These are phyloP conservation scores for Phytophthora pluvialis DNA, from an alignment of 352 stramenopile species.

Conservation along the genomic window DNA sequence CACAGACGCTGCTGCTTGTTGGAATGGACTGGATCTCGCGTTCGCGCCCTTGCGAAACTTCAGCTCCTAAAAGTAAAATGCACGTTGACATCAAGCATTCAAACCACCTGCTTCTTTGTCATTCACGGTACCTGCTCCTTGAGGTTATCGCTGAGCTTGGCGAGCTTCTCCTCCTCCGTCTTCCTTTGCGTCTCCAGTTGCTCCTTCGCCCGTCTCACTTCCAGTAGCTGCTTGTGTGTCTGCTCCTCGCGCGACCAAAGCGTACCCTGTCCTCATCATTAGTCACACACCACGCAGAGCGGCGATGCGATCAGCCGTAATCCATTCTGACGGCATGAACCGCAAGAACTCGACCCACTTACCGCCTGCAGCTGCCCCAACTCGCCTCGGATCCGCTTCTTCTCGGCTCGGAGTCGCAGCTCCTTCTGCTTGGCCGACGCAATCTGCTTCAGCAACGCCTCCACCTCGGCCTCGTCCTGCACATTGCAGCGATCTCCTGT, in stretches of 20 bases:
- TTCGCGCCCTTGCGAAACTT: constrained; percentile 31
- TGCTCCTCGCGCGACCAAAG: constrained; percentile 59
- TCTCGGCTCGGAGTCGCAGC: constrained; percentile 68
- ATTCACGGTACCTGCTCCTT: constrained; percentile 29
- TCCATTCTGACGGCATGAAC: background rate
- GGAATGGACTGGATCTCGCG: constrained; percentile 28
- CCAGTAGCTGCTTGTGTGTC: constrained; percentile 50
- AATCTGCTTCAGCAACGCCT: constrained; percentile 63
- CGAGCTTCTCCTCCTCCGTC: constrained; percentile 40
- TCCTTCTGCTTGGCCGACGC: constrained; percentile 63
- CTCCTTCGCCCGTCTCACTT: constrained; percentile 41
- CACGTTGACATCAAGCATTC: constrained; percentile 3
- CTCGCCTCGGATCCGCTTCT: constrained; percentile 66
- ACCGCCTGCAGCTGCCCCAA: constrained; percentile 56
- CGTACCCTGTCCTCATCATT: constrained; percentile 29
- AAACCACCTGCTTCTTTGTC: background rate
- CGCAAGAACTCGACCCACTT: background rate
- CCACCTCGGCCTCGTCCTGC: constrained; percentile 56
- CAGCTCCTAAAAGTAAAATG: constrained; percentile 33
- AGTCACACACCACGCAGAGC: background rate
- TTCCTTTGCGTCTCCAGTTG: constrained; percentile 41
- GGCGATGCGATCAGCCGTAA: no score
- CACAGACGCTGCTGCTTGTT: constrained; percentile 33
- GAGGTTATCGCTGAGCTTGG: constrained; percentile 40
- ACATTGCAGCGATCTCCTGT: background rate